Conservation (phyloP, 208 protist species). For the Perkinsela sp. region DNA sequence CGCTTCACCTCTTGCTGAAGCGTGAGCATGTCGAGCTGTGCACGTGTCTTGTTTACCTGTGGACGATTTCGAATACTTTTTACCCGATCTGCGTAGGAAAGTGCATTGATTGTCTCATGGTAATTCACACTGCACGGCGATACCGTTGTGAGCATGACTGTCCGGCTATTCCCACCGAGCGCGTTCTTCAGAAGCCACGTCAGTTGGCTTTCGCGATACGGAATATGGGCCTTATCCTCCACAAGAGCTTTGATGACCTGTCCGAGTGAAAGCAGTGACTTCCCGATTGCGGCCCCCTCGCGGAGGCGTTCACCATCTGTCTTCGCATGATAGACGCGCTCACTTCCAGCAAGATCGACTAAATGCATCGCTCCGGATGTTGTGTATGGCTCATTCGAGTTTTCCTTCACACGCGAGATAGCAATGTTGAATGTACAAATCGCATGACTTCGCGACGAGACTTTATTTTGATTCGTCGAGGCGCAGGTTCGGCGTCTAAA, state of each 20-base stretch:
- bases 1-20: conserved; percentile 11
- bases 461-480: conserved; percentile 76
- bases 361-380: conserved; percentile 34
- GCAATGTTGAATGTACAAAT: conserved; percentile 68
- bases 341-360: conserved; percentile 69
- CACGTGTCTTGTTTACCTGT: conserved; percentile 43
- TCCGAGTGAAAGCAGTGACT: conserved; percentile 46
- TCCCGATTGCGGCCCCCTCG: conserved; percentile 70
- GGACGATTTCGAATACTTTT: conserved; percentile 57
- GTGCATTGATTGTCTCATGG: conserved; percentile 57
- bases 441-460: conserved; percentile 75
- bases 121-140: conserved; percentile 18
- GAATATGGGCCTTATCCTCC: conserved; percentile 61
- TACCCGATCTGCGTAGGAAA: conserved; percentile 55
- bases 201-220: conserved; percentile 75
- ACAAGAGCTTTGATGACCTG: conserved; percentile 52
- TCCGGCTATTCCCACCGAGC: conserved; percentile 78
- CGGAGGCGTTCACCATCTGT: conserved; percentile 59
- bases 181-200: conserved; percentile 71
- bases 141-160: conserved; percentile 58
- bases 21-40: conserved; percentile 22
- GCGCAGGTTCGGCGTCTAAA: conserved; percentile 37
- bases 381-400: conserved; percentile 5
- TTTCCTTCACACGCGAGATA: conserved; percentile 23
- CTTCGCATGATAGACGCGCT: conserved; percentile 67